Conservation (phyloP, 106 monocot species). For the Posidonia australis region DNA sequence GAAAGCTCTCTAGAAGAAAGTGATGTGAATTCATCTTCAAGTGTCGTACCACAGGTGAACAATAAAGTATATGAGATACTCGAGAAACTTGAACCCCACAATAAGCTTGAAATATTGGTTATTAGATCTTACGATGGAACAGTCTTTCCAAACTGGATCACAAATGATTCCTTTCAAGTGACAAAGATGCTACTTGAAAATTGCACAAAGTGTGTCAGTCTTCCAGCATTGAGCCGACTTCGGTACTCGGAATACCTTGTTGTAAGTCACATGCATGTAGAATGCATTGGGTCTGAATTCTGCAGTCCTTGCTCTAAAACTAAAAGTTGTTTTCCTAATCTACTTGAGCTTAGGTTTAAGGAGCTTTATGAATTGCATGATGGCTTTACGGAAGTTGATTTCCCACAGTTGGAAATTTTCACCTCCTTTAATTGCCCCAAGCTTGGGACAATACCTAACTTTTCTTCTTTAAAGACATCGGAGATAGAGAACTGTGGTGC, state of each 20-base stretch:
- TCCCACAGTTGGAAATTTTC: neutral
- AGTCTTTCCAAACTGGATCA: constrained; percentile 17
- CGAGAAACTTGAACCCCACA: constrained; percentile 10
- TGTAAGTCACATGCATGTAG: constrained; percentile 7
- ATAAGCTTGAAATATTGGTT: constrained; percentile 6
- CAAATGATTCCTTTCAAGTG: constrained; percentile 6
- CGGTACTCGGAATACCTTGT: constrained; percentile 7
- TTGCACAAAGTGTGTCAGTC: constrained; percentile 3
- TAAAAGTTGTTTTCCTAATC: neutral
- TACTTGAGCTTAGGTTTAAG: neutral
- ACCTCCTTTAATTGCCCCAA: too few species aligned
- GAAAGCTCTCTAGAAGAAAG: constrained; percentile 1
- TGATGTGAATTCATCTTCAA: constrained; percentile 4
- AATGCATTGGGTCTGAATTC: constrained; percentile 2
- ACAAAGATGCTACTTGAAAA: neutral
- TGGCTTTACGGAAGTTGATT: neutral
- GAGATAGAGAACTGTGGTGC: neutral
- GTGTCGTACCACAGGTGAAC: neutral
- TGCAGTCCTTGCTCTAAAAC: neutral
- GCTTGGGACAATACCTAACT: too few species aligned
- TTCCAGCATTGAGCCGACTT: constrained; percentile 20
- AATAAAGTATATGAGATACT: constrained; percentile 1
- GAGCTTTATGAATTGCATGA: neutral
- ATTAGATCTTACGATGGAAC: constrained; percentile 5
- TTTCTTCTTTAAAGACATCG: neutral